A percentile compares a stretch with the other conserved stretches of the same genome.
These are phyloP conservation scores for Gossypium davidsonii DNA, from an alignment of 441 rosid species.

Conservation along the genomic window DNA sequence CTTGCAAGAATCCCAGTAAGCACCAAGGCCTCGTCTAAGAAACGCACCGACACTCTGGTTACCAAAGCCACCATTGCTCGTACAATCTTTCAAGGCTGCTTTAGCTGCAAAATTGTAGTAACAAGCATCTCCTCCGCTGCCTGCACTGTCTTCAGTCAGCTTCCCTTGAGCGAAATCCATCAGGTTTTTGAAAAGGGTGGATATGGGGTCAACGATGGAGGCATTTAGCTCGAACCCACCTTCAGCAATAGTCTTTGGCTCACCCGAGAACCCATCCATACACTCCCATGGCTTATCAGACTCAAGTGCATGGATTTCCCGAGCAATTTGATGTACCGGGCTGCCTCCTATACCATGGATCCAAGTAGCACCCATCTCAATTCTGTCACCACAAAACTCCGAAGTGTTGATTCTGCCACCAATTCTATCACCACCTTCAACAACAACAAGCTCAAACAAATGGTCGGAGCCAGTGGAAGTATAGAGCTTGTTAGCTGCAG, in stretches of 20 bases:
- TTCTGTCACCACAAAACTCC: constrained; percentile 74
- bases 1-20: constrained; percentile 43
- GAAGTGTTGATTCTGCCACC: constrained; percentile 91
- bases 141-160: constrained; percentile 17
- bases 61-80: constrained; percentile 23
- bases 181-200: constrained; percentile 56
- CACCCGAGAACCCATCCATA: constrained; percentile 67
- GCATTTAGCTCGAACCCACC: constrained; percentile 61
- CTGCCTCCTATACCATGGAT: constrained; percentile 97
- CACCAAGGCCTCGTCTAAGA: constrained; percentile 55
- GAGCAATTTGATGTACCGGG: constrained; percentile 70
- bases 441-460: constrained; percentile 69
- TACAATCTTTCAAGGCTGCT: constrained; percentile 27
- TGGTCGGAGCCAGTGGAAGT: constrained; percentile 33
- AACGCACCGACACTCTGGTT: constrained; percentile 64
- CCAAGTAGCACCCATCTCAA: constrained; percentile 98
- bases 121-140: constrained; percentile 14
- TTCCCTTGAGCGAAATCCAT: constrained; percentile 81
- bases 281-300: constrained; percentile 93
- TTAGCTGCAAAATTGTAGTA: constrained; percentile 38
- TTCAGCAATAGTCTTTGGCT: constrained; percentile 52
- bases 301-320: constrained; percentile 46
- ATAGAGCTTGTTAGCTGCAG: constrained; percentile 87
- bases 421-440: constrained; percentile 83
- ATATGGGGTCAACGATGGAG: constrained; percentile 42